Percentiles rank a stretch among this genome's conserved stretches.
phyloP scores from a whole-genome alignment of 2,329 filamentous ascomycete species.

The Fusarium sp. region DNA sequence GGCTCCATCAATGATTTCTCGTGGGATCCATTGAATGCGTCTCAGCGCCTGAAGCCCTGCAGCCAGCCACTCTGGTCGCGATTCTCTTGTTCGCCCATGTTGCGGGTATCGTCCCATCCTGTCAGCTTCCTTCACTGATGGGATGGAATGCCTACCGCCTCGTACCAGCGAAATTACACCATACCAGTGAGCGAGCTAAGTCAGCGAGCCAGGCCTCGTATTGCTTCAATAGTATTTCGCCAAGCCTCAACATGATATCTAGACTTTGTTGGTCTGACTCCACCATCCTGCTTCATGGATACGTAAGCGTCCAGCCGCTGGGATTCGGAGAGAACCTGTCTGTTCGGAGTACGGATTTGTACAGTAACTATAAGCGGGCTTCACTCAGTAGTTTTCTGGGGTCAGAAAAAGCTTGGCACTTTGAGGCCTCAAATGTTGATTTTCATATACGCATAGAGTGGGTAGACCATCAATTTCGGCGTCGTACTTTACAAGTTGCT shows the following conservation, averaged over 20 bases:
- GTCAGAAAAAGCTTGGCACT: conserved; percentile 19
- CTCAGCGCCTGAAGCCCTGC: background rate
- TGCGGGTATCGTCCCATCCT: background rate
- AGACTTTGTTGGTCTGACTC: conserved; percentile 16
- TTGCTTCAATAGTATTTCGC: conserved; percentile 21
- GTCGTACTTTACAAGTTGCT: background rate
- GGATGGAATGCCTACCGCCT: background rate
- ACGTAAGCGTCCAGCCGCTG: conserved; percentile 20
- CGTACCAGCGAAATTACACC: conserved; percentile 24
- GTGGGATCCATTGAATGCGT: conserved; percentile 6
- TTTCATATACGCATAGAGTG: background rate
- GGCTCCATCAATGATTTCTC: conserved; percentile 14
- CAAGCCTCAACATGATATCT: conserved; percentile 28
- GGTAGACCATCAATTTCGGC: background rate
- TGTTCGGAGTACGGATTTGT: background rate
- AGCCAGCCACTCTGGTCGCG: conserved; percentile 8
- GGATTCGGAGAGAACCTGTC: background rate
- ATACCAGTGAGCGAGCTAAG: conserved; percentile 7
- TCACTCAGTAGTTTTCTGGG: conserved; percentile 3
- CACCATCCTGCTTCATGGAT: conserved; percentile 16
- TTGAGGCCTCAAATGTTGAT: conserved; percentile 8
- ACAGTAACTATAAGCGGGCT: conserved; percentile 15
- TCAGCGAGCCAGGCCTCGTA: conserved; percentile 21
- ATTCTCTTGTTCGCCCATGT: conserved; percentile 25
- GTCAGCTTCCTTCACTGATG: conserved; percentile 14